Conservation (phyloP, 1,284 basidiomycete species). For the Xanthoconium separans region DNA sequence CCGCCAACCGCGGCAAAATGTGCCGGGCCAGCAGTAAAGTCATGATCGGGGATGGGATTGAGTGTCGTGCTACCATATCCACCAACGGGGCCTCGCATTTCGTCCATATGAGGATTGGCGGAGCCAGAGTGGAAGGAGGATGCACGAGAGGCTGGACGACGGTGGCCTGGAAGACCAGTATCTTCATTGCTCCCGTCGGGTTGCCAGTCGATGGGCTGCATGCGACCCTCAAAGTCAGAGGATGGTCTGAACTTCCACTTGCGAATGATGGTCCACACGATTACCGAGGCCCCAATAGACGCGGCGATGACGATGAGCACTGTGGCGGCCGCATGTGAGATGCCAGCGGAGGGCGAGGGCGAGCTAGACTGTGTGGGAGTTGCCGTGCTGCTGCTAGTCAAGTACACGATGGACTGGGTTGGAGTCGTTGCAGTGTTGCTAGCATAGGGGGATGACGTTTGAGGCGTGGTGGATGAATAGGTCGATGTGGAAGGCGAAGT, state of each 20-base stretch:
- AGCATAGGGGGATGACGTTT: conserved; percentile 12
- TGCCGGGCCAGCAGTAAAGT: conserved; percentile 72
- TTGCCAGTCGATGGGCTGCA: conserved; percentile 83
- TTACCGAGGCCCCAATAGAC: conserved; percentile 62
- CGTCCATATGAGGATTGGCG: conserved; percentile 45
- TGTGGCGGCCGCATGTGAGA: conserved; percentile 67
- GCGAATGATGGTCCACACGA: conserved; percentile 86
- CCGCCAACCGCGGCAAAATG: conserved; percentile 66
- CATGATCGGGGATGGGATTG: conserved; percentile 65
- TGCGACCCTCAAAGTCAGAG: conserved; percentile 76
- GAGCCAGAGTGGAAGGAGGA: conserved; percentile 73
- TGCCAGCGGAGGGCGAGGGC: conserved; percentile 28
- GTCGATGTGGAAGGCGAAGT: conserved; percentile 18
- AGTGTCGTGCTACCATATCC: conserved; percentile 30
- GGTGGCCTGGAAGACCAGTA: conserved; percentile 45
- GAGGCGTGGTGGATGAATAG: conserved; percentile 15
- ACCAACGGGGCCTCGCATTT: conserved; percentile 28
- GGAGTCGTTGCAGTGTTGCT: conserved; percentile 3
- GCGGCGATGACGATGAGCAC: conserved; percentile 68
- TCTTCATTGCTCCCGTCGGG: conserved; percentile 55
- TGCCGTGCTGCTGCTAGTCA: conserved; percentile 16
- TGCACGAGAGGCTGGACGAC: conserved; percentile 53
- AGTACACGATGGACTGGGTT: conserved; percentile 17
- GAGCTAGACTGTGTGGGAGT: conserved; percentile 26
- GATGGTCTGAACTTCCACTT: conserved; percentile 88